phyloP scores from a whole-genome alignment of 371 early-diverging fungal genomes.

The Synchytrium microbalum region DNA sequence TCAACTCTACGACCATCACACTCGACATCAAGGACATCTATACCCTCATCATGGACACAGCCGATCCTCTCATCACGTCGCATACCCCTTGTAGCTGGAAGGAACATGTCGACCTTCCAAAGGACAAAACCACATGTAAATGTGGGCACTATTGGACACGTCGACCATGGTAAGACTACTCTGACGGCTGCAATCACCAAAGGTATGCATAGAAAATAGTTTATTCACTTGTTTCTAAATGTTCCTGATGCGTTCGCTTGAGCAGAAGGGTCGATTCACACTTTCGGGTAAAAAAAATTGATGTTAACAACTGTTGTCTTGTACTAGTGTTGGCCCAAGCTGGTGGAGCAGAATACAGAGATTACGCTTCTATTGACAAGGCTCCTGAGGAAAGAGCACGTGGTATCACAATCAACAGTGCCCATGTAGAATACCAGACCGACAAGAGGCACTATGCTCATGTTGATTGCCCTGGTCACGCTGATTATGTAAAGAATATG shows the following conservation, averaged over 20 bases:
- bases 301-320: too few species aligned
- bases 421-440: constrained; percentile 96
- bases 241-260: neutral
- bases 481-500: constrained; percentile 99
- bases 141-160: constrained; percentile 99
- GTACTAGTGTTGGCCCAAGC: constrained; percentile 53
- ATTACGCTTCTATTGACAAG: constrained; percentile 94
- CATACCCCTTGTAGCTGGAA: too few species aligned
- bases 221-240: neutral
- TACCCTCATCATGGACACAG: too few species aligned
- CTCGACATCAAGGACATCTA: too few species aligned
- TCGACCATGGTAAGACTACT: constrained; percentile 99
- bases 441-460: constrained; percentile 86
- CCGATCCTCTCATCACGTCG: too few species aligned
- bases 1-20: too few species aligned
- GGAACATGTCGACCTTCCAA: constrained; percentile 20
- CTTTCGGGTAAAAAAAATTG: too few species aligned
- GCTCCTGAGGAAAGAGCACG: constrained; percentile 96
- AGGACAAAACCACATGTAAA: constrained; percentile 93
- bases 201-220: constrained; percentile 28
- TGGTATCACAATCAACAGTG: constrained; percentile 94
- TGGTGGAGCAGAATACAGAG: constrained; percentile 80
- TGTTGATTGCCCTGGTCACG: constrained; percentile 99
- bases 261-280: constrained; percentile 1
- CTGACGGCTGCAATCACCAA: constrained; percentile 99